Evolutionary conservation across 768 basidiomycete species (phyloP), one percentile per base, ranked within the genome.

Genomic region (Dentipellis sp.): DNA sequence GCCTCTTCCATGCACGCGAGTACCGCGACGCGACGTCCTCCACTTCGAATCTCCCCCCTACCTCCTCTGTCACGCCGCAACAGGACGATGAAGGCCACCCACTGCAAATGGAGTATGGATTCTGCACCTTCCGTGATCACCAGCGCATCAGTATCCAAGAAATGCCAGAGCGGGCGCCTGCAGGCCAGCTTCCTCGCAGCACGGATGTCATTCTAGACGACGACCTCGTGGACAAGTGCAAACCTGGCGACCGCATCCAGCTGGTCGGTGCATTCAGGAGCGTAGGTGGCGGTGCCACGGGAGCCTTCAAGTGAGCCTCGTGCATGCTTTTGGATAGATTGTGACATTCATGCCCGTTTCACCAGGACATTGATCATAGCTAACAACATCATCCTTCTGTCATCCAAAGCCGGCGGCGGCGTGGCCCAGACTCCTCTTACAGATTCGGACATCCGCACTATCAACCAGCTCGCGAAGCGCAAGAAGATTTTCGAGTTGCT

Each of bases 141-240:
- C 97, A 99, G 71, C 84, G 93, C 61, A 91, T 98, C 67, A 93
- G 86, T 69, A 98, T 99, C 59, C 97, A 99, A 73, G 97, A 99
- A 67, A 98, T 99, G 95, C 97, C 97, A 2, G 97, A 99, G 72
- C 84, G 97, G 21, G 94, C 97, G 12, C 97, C 97, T 22, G 90
- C 97, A 46, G 97, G 97, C 29, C 95, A 97, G 69, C 77, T 99
- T 29, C 97, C 97, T 47, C 80, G 97, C 50, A 94, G 94, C 64
- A 94, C 93, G 37, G 97, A 99, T 69, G 88, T 98, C 53, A 90
- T 97, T 47, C 72, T 97, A 60, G 95, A 97, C 62, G 94, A 97
- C 60, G 97, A 99, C 69, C 75, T 98, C 51, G 97, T 99, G 35
- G 97, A 99, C 72, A 86, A 83, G 66, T 97, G 93, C 69, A 99